These are phyloP conservation scores for Trichaptum fuscoviolaceum DNA, from an alignment of 768 basidiomycete species.

Conservation along the genomic window DNA sequence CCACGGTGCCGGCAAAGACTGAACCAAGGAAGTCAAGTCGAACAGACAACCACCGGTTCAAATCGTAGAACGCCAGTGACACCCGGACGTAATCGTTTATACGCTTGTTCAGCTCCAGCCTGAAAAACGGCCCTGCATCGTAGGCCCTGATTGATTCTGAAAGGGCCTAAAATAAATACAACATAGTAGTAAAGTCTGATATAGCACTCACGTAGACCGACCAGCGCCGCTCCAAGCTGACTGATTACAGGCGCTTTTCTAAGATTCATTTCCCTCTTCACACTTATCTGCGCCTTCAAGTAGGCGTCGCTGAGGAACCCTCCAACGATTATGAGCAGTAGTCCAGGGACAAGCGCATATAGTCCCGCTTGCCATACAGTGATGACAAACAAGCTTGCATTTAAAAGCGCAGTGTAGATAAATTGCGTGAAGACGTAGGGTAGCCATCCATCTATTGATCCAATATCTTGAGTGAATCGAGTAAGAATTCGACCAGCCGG, in stretches of 20 bases:
- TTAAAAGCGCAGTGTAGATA: constrained; percentile 29
- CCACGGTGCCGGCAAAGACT: constrained; percentile 48
- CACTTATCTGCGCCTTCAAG: constrained; percentile 48
- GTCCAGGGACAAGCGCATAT: constrained; percentile 33
- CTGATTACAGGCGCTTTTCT: constrained; percentile 43
- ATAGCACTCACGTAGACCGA: constrained; percentile 36
- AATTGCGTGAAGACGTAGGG: constrained; percentile 11
- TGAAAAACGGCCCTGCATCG: constrained; percentile 47
- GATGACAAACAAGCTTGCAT: constrained; percentile 29
- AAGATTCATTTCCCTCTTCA: constrained; percentile 53
- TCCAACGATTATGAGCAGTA: constrained; percentile 31
- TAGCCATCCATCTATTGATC: constrained; percentile 13
- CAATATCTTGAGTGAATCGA: constrained; percentile 64
- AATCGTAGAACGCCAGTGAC: constrained; percentile 44
- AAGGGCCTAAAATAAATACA: constrained; percentile 1
- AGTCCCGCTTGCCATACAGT: constrained; percentile 30
- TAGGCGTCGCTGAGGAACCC: constrained; percentile 42
- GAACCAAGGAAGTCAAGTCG: constrained; percentile 55
- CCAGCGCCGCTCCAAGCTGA: constrained; percentile 54
- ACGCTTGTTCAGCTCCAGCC: constrained; percentile 37
- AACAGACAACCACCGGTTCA: constrained; percentile 41
- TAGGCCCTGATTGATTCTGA: constrained; percentile 57
- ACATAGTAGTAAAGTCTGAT: neutral
- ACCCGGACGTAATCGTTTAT: constrained; percentile 50
- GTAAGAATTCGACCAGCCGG: constrained; percentile 55